Base-by-base conservation (phyloP, 768 basidiomycete species). In the Exsudoporus frostii region DNA sequence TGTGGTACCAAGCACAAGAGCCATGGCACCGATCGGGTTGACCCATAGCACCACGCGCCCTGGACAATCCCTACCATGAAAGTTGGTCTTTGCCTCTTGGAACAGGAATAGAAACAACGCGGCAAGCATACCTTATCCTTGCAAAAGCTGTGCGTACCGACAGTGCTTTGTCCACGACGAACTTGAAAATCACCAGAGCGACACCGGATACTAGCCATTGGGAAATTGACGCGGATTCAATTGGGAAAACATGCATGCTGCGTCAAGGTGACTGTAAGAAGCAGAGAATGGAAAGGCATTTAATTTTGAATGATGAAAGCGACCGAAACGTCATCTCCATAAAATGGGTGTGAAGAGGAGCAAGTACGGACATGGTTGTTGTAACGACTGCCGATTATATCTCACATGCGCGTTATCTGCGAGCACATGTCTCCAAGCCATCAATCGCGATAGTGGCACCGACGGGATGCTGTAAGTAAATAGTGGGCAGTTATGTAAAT, bases 11-110 rank as follows among this genome's bases (percentile, higher is more conserved):
- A 71, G 1, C 0, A 67, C 36, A 7, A 74, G 37, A 5, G 71
- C 46, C 0, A 64, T 1, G 8, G 65, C 17, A 4, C 65, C 59
- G 39, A 73, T 70, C 0, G 77, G 76, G 37, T 69, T 56, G 20
- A 77, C 1, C 71, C 70, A 72, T 48, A 61, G 33, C 9, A 48
- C 2, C 24, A 29, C 8, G 4, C 50, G 54, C 1, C 68, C 66
- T 5, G 67, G 68, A 38, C 2, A 58, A 36, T 54, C 45, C 27
- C 66, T 66, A 19, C 22, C 19, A n/a, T 3, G 9, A 19, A 39
- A 10, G 24, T 43, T n/a, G 41, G 20, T 13, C 14, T 11, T 36
- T 13, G 48, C 3, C 2, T 11, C 30, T 24, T 4, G 9, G 22
- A 0, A 20, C 15, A 15, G 14, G 9, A 9, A 19, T 6, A 20